These are phyloP conservation scores for Fusarium avenaceum DNA, from an alignment of 2,329 filamentous ascomycete species.

Conservation along the genomic window DNA sequence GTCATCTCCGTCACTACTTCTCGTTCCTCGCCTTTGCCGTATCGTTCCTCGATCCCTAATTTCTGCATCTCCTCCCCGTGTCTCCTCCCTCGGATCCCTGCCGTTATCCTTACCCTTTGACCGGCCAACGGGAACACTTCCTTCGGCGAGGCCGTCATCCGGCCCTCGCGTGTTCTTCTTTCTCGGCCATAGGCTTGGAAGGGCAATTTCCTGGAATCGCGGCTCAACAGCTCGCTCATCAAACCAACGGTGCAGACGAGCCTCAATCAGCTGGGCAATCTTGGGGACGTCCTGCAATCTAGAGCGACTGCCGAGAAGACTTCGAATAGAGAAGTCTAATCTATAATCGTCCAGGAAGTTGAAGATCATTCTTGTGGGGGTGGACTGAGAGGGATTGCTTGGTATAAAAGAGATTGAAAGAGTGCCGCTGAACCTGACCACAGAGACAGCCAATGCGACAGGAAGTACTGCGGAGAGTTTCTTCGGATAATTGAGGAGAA, in stretches of 20 bases:
- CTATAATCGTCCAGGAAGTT: constrained; percentile 93
- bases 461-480: constrained; percentile 89
- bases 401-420: constrained; percentile 94
- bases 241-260: constrained; percentile 86
- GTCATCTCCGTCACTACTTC: constrained; percentile 55
- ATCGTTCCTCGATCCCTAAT: constrained; percentile 56
- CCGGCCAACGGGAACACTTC: constrained; percentile 63
- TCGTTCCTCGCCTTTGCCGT: constrained; percentile 56
- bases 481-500: constrained; percentile 95
- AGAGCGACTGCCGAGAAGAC: constrained; percentile 82
- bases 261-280: constrained; percentile 86
- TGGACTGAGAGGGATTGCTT: constrained; percentile 69
- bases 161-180: constrained; percentile 86
- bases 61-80: constrained; percentile 61
- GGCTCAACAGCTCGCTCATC: constrained; percentile 89
- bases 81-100: constrained; percentile 65
- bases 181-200: constrained; percentile 85
- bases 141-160: constrained; percentile 67
- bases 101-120: constrained; percentile 67
- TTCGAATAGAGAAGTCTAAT: constrained; percentile 84
- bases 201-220: constrained; percentile 86
- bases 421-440: constrained; percentile 95
- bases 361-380: constrained; percentile 90
- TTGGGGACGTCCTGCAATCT: constrained; percentile 88
- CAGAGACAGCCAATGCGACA: constrained; percentile 89